phyloP scores from a whole-genome alignment of 2,329 filamentous ascomycete genomes.

The Aspergillus versicolor region DNA sequence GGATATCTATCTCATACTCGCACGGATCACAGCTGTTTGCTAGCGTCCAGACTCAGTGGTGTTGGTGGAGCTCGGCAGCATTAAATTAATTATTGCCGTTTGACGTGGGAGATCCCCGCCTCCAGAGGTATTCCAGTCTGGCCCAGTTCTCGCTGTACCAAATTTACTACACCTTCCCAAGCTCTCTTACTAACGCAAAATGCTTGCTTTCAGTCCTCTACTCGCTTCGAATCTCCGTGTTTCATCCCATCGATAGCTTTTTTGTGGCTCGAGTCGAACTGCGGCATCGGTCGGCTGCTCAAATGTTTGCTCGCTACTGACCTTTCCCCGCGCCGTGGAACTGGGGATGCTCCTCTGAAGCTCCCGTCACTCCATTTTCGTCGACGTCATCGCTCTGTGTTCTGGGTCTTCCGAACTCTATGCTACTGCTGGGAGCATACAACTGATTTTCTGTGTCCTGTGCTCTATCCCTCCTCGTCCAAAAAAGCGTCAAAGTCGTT shows the following conservation, averaged over 20 bases:
- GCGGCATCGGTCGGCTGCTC: conserved; percentile 1
- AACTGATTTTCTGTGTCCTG: conserved; percentile 10
- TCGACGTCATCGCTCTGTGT: conserved; percentile 40
- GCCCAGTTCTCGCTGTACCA: conserved; percentile 5
- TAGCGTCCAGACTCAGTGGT: background rate
- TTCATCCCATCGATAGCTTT: background rate
- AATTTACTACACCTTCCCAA: conserved; percentile 1
- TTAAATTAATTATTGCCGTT: conserved; percentile 20
- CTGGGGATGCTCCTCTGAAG: conserved; percentile 21
- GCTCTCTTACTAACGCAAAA: conserved; percentile 8
- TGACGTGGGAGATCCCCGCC: conserved; percentile 35
- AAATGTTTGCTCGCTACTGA: conserved; percentile 14
- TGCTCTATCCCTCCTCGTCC: conserved; percentile 3
- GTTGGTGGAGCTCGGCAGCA: conserved; percentile 32
- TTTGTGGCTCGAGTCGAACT: background rate
- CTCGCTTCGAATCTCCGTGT: conserved; percentile 4
- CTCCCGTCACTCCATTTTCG: conserved; percentile 32
- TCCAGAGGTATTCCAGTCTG: conserved; percentile 22
- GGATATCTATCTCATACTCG: background rate
- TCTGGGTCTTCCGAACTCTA: conserved; percentile 18
- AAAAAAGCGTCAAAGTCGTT: conserved; percentile 15
- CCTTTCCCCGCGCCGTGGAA: conserved; percentile 17
- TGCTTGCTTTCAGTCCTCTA: conserved; percentile 6
- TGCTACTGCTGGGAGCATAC: conserved; percentile 17
- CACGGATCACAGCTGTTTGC: background rate